Conservation (phyloP, 129 eudicot species). For the Chrysanthemum makinoi region DNA sequence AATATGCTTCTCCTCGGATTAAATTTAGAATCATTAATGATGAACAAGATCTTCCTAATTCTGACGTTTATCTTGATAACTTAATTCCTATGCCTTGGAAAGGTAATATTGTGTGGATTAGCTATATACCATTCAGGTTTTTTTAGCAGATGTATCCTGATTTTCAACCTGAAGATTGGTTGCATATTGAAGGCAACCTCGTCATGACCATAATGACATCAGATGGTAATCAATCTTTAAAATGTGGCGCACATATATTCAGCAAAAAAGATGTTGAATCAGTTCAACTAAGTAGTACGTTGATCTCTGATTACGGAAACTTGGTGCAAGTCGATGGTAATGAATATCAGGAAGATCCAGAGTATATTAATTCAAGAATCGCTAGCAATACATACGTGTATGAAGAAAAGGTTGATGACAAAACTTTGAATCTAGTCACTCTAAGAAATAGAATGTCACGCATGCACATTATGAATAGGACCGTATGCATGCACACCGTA, state of each 20-base stretch:
- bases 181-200: constrained; percentile 19
- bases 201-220: background rate
- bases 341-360: background rate
- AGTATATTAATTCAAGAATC: background rate
- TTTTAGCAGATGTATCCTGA: constrained; percentile 18
- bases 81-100: background rate
- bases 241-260: constrained; percentile 12
- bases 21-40: background rate
- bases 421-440: background rate
- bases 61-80: background rate
- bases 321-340: constrained; percentile 11
- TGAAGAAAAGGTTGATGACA: constrained; percentile 14
- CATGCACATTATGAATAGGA: no score
- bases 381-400: constrained; percentile 6
- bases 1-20: background rate
- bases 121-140: constrained; percentile 15
- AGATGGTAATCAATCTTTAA: background rate
- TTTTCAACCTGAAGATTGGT: constrained; percentile 19
- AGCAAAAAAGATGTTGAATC: constrained; percentile 5
- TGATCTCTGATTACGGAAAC: constrained; percentile 11
- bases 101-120: constrained; percentile 2
- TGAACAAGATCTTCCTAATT: background rate
- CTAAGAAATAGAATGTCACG: constrained; percentile 5
- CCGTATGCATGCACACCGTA: no score
- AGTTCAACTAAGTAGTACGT: background rate